phyloP scores from a whole-genome alignment of 2,329 filamentous ascomycete genomes.

The Alternaria angustiovoidea region DNA sequence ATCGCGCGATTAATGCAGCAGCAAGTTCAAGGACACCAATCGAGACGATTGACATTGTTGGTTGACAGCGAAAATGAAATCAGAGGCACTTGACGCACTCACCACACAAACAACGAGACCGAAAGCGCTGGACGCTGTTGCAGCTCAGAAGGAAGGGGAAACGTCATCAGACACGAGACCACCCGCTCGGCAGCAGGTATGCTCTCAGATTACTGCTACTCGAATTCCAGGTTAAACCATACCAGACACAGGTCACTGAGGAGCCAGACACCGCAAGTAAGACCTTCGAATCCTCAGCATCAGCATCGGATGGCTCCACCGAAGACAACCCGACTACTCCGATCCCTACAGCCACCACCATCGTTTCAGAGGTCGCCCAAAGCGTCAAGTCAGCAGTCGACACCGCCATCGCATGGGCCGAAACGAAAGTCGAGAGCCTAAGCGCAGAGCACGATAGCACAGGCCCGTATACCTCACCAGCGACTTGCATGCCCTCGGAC shows the following conservation, averaged over 20 bases:
- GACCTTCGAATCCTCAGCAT: slow-evolving; percentile 8
- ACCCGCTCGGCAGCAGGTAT: slow-evolving; percentile 11
- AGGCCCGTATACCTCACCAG: slow-evolving; percentile 45
- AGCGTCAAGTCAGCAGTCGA: slow-evolving; percentile 32
- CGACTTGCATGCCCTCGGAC: slow-evolving; percentile 44
- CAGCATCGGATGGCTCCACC: slow-evolving; percentile 17
- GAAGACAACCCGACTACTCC: slow-evolving; percentile 5
- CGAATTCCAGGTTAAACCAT: neutral
- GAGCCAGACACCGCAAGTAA: neutral
- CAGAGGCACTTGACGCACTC: slow-evolving; percentile 28
- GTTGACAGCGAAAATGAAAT: slow-evolving; percentile 17
- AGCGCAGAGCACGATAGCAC: slow-evolving; percentile 28
- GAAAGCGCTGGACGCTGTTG: slow-evolving; percentile 25
- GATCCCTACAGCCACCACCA: slow-evolving; percentile 17
- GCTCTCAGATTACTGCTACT: neutral
- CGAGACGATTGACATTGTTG: neutral
- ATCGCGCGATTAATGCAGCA: neutral
- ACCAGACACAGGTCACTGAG: neutral
- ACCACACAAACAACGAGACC: slow-evolving; percentile 28
- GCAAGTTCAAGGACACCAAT: neutral
- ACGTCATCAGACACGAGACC: neutral
- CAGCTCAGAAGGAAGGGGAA: neutral
- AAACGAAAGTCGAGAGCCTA: slow-evolving; percentile 37
- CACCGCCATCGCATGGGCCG: slow-evolving; percentile 35
- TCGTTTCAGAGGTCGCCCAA: slow-evolving; percentile 27